Conservation (phyloP, 352 stramenopile genomes). For the Phytopythium chamaehyphon region DNA sequence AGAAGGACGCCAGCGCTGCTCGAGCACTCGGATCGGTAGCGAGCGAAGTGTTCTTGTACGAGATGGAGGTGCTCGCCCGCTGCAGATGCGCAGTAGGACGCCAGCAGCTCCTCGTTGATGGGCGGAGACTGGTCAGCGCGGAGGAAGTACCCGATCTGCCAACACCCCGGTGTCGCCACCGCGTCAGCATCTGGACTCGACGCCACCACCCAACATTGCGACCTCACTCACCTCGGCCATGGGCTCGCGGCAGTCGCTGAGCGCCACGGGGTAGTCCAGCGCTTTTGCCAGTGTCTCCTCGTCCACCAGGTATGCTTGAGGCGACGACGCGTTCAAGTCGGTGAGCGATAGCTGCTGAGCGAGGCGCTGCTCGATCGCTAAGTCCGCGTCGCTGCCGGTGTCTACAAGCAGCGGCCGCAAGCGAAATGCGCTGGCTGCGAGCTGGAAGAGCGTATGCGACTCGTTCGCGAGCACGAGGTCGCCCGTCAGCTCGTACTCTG, state of each 20-base stretch:
- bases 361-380: slow-evolving; percentile 23
- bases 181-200: not conserved
- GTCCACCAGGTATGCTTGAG: slow-evolving; percentile 10
- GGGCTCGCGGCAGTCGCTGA: slow-evolving; percentile 43
- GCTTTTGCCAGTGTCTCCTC: slow-evolving; percentile 37
- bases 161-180: not conserved
- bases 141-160: slow-evolving; percentile 58
- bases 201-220: slow-evolving; percentile 1
- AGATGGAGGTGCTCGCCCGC: slow-evolving; percentile 11
- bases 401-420: slow-evolving; percentile 7
- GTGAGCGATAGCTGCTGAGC: slow-evolving; percentile 32
- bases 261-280: slow-evolving; percentile 62
- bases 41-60: slow-evolving; percentile 34
- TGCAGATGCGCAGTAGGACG: slow-evolving; percentile 51
- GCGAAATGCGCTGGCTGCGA: slow-evolving; percentile 13
- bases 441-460: slow-evolving; percentile 17
- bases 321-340: not conserved
- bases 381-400: too few species aligned
- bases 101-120: slow-evolving; percentile 24
- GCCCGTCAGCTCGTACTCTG: slow-evolving; percentile 41
- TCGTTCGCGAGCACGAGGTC: slow-evolving; percentile 45
- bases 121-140: not conserved
- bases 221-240: slow-evolving; percentile 78
- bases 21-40: slow-evolving; percentile 25
- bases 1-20: slow-evolving; percentile 12